Conservation (phyloP, 106 monocot genomes). For the Posidonia australis region DNA sequence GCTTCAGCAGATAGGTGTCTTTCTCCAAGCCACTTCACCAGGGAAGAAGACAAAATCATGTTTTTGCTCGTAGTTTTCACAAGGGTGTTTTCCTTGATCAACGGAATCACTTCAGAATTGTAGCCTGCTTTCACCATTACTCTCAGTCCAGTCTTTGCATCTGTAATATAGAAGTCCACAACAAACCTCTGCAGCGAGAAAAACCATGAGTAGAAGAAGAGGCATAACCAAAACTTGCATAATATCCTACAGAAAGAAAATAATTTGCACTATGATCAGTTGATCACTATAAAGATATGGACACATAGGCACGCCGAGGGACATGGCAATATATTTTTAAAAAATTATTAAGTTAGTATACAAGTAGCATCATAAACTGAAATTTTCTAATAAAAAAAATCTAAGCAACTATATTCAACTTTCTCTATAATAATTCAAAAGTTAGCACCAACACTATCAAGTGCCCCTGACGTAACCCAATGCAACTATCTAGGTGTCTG, state of each 20-base stretch:
- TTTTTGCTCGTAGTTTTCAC: conserved; percentile 38
- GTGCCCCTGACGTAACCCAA: too few relatives aligned
- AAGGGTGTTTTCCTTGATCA: conserved; percentile 45
- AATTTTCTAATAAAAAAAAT: too few relatives aligned
- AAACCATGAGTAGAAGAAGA: conserved; percentile 4
- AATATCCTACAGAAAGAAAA: background rate
- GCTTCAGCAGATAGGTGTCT: conserved; percentile 40
- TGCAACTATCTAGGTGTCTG: too few relatives aligned
- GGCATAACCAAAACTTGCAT: background rate
- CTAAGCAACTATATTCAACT: too few relatives aligned
- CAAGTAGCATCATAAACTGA: too few relatives aligned
- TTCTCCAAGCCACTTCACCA: conserved; percentile 67
- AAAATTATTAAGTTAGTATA: too few relatives aligned
- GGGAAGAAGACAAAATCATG: conserved; percentile 48
- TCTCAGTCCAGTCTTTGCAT: conserved; percentile 51
- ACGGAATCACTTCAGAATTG: conserved; percentile 50
- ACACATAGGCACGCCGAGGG: too few relatives aligned
- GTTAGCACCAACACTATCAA: too few relatives aligned
- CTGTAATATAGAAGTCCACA: conserved; percentile 80
- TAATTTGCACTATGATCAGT: background rate
- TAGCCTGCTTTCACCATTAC: conserved; percentile 62
- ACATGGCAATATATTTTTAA: too few relatives aligned
- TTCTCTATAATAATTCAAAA: too few relatives aligned
- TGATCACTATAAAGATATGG: too few relatives aligned
- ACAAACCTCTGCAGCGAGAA: conserved; percentile 46